Conservation (phyloP, 768 basidiomycete species). For the Tremella fuciformis region DNA sequence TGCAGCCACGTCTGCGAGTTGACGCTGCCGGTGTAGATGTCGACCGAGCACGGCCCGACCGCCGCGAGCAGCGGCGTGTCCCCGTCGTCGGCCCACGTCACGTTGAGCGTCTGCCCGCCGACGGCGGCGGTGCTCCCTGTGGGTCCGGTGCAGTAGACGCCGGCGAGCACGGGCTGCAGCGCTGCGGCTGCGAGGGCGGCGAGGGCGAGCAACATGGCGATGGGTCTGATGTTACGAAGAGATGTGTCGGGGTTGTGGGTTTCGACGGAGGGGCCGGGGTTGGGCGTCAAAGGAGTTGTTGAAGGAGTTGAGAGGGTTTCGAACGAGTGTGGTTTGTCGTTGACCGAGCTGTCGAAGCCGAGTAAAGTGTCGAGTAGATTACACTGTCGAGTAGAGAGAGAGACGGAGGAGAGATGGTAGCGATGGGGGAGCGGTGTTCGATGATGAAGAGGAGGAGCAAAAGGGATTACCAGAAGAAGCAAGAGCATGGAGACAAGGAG, state of each 20-base stretch:
- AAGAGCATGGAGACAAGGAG: too few relatives aligned
- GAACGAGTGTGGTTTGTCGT: background rate
- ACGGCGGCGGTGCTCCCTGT: constrained; percentile 28
- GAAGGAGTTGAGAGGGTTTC: background rate
- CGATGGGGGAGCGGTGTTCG: too few relatives aligned
- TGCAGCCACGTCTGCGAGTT: constrained; percentile 48
- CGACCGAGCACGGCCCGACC: constrained; percentile 45
- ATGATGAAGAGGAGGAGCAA: too few relatives aligned
- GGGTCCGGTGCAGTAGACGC: constrained; percentile 48
- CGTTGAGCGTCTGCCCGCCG: constrained; percentile 44
- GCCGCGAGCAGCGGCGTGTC: constrained; percentile 39
- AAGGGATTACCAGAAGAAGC: too few relatives aligned
- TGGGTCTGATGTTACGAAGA: too few relatives aligned
- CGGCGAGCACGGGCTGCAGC: constrained; percentile 41
- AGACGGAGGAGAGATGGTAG: too few relatives aligned
- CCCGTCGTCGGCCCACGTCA: constrained; percentile 50
- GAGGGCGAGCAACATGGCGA: too few relatives aligned
- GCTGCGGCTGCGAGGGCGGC: constrained; percentile 23
- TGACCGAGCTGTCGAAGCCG: too few relatives aligned
- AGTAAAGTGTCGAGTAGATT: too few relatives aligned
- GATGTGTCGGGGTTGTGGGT: too few relatives aligned
- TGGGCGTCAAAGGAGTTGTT: background rate
- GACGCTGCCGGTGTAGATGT: constrained; percentile 47
- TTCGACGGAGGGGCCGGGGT: too few relatives aligned
- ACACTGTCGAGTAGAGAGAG: too few relatives aligned